phyloP scores from a whole-genome alignment of 768 basidiomycete species.

The Lactarius evosmus region DNA sequence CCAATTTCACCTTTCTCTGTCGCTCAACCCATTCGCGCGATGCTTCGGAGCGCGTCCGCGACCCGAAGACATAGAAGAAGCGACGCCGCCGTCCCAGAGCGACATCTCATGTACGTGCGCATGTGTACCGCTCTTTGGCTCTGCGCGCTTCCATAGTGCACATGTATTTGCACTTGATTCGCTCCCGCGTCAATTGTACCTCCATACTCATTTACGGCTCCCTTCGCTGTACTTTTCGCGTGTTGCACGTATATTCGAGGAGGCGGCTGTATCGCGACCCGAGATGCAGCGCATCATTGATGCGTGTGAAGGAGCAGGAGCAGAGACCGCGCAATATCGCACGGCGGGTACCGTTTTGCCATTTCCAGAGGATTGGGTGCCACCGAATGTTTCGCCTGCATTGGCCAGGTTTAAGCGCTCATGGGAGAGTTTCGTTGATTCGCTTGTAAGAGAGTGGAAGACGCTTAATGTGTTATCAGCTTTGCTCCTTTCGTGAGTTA shows the following conservation, averaged over 20 bases:
- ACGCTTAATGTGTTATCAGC: constrained; percentile 73
- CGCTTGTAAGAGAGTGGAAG: constrained; percentile 72
- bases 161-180: constrained; percentile 37
- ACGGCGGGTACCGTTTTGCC: constrained; percentile 26
- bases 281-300: constrained; percentile 53
- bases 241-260: constrained; percentile 71
- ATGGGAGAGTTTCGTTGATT: constrained; percentile 72
- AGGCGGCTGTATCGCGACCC: constrained; percentile 71
- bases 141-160: constrained; percentile 23
- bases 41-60: constrained; percentile 12
- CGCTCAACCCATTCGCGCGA: constrained; percentile 15
- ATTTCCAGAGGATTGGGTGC: constrained; percentile 40
- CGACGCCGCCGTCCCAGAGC: background rate
- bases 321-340: background rate
- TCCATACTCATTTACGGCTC: constrained; percentile 56
- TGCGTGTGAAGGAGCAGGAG: constrained; percentile 26
- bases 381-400: constrained; percentile 56
- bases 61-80: constrained; percentile 4
- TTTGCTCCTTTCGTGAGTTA: constrained; percentile 36
- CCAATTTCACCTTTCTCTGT: constrained; percentile 28
- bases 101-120: constrained; percentile 16
- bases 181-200: constrained; percentile 44
- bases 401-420: constrained; percentile 58
- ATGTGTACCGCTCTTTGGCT: constrained; percentile 26
- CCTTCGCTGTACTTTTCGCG: constrained; percentile 78